A percentile compares a stretch with the other conserved stretches of the same genome.
phyloP scores from a whole-genome alignment of 805 yeast genomes.

The Hanseniaspora lachancei region DNA sequence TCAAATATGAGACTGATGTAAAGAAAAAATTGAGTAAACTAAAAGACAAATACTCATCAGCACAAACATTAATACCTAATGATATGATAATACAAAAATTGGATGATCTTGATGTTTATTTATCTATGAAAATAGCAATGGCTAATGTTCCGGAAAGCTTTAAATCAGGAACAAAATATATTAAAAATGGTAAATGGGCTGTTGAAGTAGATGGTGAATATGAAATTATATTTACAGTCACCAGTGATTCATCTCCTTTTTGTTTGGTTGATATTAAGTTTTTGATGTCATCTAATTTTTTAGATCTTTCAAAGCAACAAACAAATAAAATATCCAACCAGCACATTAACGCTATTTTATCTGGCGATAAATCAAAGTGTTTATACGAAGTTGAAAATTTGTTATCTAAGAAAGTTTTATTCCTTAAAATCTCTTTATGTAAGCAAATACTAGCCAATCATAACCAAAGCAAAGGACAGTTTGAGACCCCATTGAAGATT shows the following conservation, averaged over 20 bases:
- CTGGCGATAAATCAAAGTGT: slow-evolving; percentile 16
- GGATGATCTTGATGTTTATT: slow-evolving; percentile 53
- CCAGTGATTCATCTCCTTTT: slow-evolving; percentile 54
- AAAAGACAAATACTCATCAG: not conserved
- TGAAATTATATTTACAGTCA: slow-evolving; percentile 65
- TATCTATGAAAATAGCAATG: slow-evolving; percentile 64
- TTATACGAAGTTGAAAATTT: slow-evolving; percentile 23
- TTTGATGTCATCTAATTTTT: slow-evolving; percentile 29
- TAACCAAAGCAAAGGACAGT: slow-evolving; percentile 2
- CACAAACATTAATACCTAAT: slow-evolving; percentile 32
- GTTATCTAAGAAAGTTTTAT: slow-evolving; percentile 25
- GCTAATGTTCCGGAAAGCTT: slow-evolving; percentile 55
- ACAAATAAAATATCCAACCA: slow-evolving; percentile 20
- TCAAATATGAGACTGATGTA: slow-evolving; percentile 50
- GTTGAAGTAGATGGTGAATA: slow-evolving; percentile 53
- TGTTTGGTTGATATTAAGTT: slow-evolving; percentile 68
- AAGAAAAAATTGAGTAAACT: slow-evolving; percentile 17
- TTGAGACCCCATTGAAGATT: slow-evolving; percentile 3
- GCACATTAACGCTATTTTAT: slow-evolving; percentile 24
- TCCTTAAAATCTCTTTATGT: slow-evolving; percentile 25
- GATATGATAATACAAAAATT: slow-evolving; percentile 47
- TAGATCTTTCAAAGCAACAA: slow-evolving; percentile 13
- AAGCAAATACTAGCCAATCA: slow-evolving; percentile 21
- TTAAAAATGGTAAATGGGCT: slow-evolving; percentile 64
- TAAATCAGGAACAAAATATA: slow-evolving; percentile 36